Evolutionary conservation across 371 early-diverging fungal species (phyloP).

Genomic region (Batkoa obscura): DNA sequence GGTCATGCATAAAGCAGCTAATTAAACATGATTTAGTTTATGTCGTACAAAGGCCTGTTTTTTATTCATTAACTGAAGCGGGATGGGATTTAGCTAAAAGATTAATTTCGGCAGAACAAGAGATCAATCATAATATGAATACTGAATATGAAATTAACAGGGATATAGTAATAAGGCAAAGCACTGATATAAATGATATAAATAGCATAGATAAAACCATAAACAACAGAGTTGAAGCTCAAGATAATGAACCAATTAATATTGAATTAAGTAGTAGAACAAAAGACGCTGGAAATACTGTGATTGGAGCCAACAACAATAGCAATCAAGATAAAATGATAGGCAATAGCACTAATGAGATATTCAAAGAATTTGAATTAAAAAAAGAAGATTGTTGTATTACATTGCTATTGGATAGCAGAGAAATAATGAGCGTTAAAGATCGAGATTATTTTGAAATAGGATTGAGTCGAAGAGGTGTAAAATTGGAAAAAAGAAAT

Average conservation of each 20-base stretch:
- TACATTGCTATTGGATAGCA: slow-evolving; percentile 51
- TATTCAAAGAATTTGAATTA: not conserved
- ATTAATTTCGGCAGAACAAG: slow-evolving; percentile 13
- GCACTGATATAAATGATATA: not conserved
- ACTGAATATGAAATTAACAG: not conserved
- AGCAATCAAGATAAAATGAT: too few relatives aligned
- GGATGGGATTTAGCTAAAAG: slow-evolving; percentile 38
- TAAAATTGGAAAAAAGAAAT: slow-evolving; percentile 30
- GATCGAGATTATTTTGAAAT: slow-evolving; percentile 55
- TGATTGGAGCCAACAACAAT: slow-evolving; percentile 35
- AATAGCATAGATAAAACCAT: not conserved
- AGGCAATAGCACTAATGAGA: not conserved
- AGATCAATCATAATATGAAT: not conserved
- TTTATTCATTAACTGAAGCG: slow-evolving; percentile 50
- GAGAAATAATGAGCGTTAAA: slow-evolving; percentile 46
- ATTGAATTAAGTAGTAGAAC: not conserved
- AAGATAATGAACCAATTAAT: not conserved
- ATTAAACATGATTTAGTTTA: slow-evolving; percentile 43
- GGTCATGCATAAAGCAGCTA: slow-evolving; percentile 54
- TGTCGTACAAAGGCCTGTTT: slow-evolving; percentile 31
- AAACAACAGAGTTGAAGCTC: not conserved
- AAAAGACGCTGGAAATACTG: not conserved
- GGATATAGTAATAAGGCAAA: too few relatives aligned
- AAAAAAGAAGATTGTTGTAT: slow-evolving; percentile 22
- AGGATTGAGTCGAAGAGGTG: slow-evolving; percentile 30